phyloP scores from a whole-genome alignment of 176 grass and related monocot species.

The Typha latifolia region DNA sequence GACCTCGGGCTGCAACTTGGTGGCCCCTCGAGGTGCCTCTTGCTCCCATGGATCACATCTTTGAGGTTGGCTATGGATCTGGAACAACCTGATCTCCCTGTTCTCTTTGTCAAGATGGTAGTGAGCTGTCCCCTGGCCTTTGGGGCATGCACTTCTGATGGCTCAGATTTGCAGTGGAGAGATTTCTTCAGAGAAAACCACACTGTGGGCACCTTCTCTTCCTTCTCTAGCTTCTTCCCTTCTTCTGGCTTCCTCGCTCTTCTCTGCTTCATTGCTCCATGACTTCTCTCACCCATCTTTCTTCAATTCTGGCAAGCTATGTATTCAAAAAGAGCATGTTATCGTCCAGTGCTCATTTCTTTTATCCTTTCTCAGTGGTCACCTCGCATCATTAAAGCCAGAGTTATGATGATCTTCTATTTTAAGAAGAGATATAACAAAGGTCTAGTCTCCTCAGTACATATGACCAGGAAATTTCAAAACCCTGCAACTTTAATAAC shows the following conservation, averaged over 20 bases:
- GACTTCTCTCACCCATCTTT: slow-evolving; percentile 8
- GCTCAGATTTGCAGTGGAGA: slow-evolving; percentile 80
- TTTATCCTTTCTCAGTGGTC: neutral
- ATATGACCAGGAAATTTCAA: neutral
- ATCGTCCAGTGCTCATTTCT: neutral
- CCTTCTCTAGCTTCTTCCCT: neutral
- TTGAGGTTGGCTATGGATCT: slow-evolving; percentile 88
- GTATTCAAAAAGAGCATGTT: neutral
- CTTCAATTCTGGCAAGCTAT: neutral
- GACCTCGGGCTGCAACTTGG: slow-evolving; percentile 86
- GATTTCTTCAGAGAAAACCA: slow-evolving; percentile 90
- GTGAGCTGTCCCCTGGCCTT: slow-evolving; percentile 41
- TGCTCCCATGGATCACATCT: slow-evolving; percentile 97
- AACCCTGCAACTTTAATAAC: neutral
- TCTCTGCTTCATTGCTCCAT: slow-evolving; percentile 15
- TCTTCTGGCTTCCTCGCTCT: slow-evolving; percentile 8
- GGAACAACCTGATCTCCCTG: slow-evolving; percentile 65
- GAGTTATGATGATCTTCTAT: too few species aligned
- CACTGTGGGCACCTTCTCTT: slow-evolving; percentile 53
- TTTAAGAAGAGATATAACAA: too few species aligned
- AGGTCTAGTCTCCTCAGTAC: neutral
- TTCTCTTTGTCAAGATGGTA: slow-evolving; percentile 51
- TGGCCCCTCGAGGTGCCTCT: slow-evolving; percentile 68
- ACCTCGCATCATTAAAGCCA: neutral
- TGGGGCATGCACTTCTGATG: slow-evolving; percentile 82